Conservation (phyloP, 345 rosid species). For the Eucalyptus polybractea region DNA sequence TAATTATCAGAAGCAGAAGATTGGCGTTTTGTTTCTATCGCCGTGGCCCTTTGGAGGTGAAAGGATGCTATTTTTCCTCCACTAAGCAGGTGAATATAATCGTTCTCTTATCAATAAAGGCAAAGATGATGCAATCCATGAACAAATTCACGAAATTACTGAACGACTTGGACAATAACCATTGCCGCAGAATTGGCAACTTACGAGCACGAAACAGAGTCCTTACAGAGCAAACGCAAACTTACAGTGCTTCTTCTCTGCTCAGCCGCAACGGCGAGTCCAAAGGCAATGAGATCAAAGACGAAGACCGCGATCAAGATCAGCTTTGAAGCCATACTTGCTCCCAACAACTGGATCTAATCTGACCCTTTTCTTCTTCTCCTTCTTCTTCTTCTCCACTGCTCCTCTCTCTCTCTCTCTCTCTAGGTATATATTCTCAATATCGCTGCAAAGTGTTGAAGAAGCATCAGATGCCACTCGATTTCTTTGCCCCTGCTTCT, state of each 20-base stretch:
- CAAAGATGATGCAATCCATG: background rate
- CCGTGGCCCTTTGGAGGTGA: background rate
- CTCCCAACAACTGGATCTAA: background rate
- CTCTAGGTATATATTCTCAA: background rate
- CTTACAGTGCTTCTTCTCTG: constrained; percentile 94
- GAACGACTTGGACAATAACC: background rate
- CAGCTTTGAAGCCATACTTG: constrained; percentile 71
- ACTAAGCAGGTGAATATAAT: background rate
- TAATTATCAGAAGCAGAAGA: background rate
- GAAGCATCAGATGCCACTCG: background rate
- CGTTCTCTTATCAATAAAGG: background rate
- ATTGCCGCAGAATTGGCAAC: background rate
- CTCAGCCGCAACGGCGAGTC: constrained; percentile 93
- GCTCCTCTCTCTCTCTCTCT: background rate
- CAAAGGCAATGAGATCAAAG: constrained; percentile 80
- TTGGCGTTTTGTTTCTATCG: background rate
- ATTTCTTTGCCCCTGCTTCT: background rate
- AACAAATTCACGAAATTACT: background rate
- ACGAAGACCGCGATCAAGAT: constrained; percentile 51
- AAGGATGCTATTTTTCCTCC: background rate
- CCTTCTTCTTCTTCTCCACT: background rate
- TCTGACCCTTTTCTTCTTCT: constrained; percentile 1
- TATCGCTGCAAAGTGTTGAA: background rate
- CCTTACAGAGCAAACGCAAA: background rate
- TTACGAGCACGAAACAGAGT: background rate